Percentiles rank a stretch among this genome's conserved stretches.
phyloP scores from a whole-genome alignment of 208 protist genomes.

The Leptomonas pyrrhocoris region DNA sequence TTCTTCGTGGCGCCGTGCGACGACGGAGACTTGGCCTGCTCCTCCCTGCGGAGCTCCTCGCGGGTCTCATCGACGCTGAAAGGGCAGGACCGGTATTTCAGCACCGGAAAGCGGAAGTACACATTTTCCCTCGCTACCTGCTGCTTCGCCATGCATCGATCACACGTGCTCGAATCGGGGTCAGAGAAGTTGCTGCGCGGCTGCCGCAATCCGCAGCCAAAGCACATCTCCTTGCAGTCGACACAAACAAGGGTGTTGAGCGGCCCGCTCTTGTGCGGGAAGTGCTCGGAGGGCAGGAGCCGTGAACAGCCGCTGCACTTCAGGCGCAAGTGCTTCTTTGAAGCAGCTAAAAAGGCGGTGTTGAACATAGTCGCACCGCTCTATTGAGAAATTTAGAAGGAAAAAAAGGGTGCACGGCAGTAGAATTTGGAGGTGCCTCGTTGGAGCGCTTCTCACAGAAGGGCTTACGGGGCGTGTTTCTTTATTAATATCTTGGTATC shows the following conservation, averaged over 20 bases:
- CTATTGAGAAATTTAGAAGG: not conserved
- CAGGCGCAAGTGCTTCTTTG: slow-evolving; percentile 72
- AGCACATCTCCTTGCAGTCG: slow-evolving; percentile 78
- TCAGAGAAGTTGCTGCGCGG: slow-evolving; percentile 57
- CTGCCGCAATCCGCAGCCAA: slow-evolving; percentile 66
- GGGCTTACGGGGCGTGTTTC: no score
- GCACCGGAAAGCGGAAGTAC: slow-evolving; percentile 88
- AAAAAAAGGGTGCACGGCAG: not conserved
- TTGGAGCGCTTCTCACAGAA: no score
- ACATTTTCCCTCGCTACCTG: slow-evolving; percentile 83
- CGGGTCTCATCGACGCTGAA: slow-evolving; percentile 83
- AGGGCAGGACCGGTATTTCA: slow-evolving; percentile 86
- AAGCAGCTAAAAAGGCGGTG: slow-evolving; percentile 35
- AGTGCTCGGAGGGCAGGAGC: slow-evolving; percentile 76
- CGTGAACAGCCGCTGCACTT: slow-evolving; percentile 64
- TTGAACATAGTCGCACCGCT: slow-evolving; percentile 26
- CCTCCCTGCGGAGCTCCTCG: slow-evolving; percentile 60
- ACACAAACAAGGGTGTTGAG: slow-evolving; percentile 68
- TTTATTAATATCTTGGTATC: no score
- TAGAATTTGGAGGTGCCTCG: no score
- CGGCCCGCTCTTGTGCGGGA: slow-evolving; percentile 47
- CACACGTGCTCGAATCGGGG: slow-evolving; percentile 51
- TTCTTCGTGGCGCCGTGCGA: not conserved
- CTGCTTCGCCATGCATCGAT: slow-evolving; percentile 71
- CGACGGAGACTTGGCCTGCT: not conserved